These are phyloP conservation scores for Anastatica hierochuntica DNA, from an alignment of 345 rosid genomes.

Conservation along the genomic window DNA sequence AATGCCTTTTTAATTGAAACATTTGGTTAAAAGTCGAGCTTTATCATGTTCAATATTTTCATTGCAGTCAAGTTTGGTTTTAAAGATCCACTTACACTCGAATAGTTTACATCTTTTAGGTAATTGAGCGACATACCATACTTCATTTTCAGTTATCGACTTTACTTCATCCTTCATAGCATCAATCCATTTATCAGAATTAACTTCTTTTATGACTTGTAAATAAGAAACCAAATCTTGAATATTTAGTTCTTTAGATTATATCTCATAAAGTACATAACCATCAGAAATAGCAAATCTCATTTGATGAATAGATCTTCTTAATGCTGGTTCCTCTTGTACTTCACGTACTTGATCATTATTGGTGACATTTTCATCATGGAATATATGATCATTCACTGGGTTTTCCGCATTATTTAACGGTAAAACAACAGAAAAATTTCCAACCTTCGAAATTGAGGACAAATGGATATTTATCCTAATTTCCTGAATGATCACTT, in stretches of 20 bases:
- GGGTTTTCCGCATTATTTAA: no score
- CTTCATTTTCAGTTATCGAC: not conserved
- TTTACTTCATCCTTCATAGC: not conserved
- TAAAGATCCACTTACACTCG: constrained; percentile 1
- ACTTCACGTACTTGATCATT: not conserved
- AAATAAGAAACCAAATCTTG: not conserved
- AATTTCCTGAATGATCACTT: not conserved
- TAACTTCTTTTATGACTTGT: constrained; percentile 1
- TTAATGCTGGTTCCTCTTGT: not conserved
- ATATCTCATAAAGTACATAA: not conserved
- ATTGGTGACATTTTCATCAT: no score
- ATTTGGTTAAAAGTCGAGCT: not conserved
- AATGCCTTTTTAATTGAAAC: not conserved
- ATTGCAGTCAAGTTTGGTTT: no score
- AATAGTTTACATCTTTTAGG: not conserved
- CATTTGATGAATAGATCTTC: not conserved
- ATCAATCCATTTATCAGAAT: constrained; percentile 4
- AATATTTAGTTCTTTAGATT: not conserved
- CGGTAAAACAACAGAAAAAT: no score
- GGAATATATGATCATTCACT: no score
- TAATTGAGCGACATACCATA: not conserved
- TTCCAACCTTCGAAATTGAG: no score
- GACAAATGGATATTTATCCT: no score
- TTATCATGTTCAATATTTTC: no score
- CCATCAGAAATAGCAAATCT: not conserved